phyloP scores from a whole-genome alignment of 1,139 yeast genomes.

The Geotrichum klebahnii region DNA sequence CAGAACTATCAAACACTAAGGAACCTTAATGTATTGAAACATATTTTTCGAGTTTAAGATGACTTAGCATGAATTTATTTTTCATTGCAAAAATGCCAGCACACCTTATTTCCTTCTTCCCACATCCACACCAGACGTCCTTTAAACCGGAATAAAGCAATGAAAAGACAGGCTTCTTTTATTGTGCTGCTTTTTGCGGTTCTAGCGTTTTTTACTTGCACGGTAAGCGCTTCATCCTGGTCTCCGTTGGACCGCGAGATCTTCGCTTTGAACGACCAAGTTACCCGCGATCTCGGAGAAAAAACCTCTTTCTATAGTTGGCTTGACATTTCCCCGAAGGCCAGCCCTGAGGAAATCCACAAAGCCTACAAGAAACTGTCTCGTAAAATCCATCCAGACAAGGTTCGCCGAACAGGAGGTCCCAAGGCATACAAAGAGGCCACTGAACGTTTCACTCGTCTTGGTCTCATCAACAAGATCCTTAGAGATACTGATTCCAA shows the following conservation, averaged over 20 bases:
- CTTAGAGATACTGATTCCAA: slow-evolving; percentile 56
- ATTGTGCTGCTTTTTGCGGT: slow-evolving; percentile 4
- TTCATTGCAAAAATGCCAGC: background rate
- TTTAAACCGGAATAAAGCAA: background rate
- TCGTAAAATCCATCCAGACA: slow-evolving; percentile 78
- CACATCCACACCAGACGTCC: background rate
- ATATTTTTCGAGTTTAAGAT: background rate
- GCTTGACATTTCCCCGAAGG: slow-evolving; percentile 36
- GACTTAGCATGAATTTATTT: background rate
- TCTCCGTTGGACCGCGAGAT: slow-evolving; percentile 72
- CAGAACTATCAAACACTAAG: background rate
- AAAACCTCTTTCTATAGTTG: slow-evolving; percentile 60
- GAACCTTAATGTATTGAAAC: background rate
- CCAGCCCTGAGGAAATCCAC: slow-evolving; percentile 60
- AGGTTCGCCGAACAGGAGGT: slow-evolving; percentile 53
- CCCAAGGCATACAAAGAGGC: slow-evolving; percentile 44
- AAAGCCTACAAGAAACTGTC: slow-evolving; percentile 72
- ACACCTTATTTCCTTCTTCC: background rate
- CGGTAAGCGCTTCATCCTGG: slow-evolving; percentile 35
- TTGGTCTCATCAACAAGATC: slow-evolving; percentile 71
- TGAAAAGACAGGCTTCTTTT: slow-evolving; percentile 6
- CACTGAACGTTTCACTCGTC: slow-evolving; percentile 61
- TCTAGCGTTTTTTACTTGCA: slow-evolving; percentile 15
- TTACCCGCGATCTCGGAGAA: slow-evolving; percentile 59
- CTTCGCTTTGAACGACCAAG: slow-evolving; percentile 65